Evolutionary conservation across 805 yeast genomes (phyloP).

Genomic region (Cyberlindnera petersonii): DNA sequence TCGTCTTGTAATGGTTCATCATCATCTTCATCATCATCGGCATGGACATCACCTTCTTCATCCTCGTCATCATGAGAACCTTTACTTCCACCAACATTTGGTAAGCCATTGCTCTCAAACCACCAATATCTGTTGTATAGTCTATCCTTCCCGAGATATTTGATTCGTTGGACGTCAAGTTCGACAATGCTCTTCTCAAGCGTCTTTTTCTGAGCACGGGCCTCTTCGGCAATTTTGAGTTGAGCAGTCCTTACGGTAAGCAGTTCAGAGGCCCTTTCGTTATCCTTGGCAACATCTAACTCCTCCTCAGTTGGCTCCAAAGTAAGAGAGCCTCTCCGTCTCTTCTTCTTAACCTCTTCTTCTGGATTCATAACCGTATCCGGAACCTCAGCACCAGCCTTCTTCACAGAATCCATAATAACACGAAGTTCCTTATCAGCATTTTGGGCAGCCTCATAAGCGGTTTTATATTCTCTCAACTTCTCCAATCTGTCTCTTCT

Average conservation of each 20-base stretch:
- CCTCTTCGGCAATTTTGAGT: conserved; percentile 37
- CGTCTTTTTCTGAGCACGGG: conserved; percentile 45
- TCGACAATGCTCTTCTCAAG: conserved; percentile 62
- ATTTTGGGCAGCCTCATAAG: conserved; percentile 48
- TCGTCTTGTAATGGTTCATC: conserved; percentile 48
- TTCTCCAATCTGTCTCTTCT: conserved; percentile 66
- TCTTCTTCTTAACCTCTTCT: conserved; percentile 22
- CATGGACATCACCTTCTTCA: conserved; percentile 34
- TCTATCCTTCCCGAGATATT: conserved; percentile 76
- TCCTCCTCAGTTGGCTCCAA: conserved; percentile 41
- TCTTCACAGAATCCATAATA: conserved; percentile 23
- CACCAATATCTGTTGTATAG: conserved; percentile 90
- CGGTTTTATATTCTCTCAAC: conserved; percentile 53
- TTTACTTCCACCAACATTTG: conserved; percentile 41
- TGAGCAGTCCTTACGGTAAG: conserved; percentile 43
- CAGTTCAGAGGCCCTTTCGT: conserved; percentile 40
- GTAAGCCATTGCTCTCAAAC: conserved; percentile 85
- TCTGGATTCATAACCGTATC: conserved; percentile 10
- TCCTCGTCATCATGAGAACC: conserved; percentile 18
- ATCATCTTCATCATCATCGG: conserved; percentile 40
- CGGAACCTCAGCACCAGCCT: conserved; percentile 17
- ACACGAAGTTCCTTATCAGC: conserved; percentile 39
- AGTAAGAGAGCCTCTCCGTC: conserved; percentile 31
- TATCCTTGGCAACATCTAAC: conserved; percentile 31
- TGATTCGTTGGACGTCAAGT: conserved; percentile 73